Conservation (phyloP, 2,329 filamentous ascomycete genomes). For the Sporothrix inflata region DNA sequence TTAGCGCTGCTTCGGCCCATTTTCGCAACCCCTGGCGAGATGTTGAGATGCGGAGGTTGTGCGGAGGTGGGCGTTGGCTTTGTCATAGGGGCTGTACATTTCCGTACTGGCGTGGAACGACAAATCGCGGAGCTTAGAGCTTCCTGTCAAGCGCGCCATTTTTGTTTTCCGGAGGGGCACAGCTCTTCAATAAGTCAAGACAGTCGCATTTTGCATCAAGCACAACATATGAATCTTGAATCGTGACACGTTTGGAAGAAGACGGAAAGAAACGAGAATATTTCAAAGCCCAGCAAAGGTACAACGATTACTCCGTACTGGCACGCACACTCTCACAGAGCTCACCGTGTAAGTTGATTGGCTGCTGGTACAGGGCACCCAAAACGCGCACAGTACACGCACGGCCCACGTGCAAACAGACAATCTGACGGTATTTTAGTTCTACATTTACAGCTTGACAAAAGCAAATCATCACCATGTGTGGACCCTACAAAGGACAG, state of each 20-base stretch:
- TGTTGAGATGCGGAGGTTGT: background rate
- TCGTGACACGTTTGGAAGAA: background rate
- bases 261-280: background rate
- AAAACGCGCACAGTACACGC: background rate
- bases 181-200: background rate
- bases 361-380: background rate
- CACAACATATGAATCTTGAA: background rate
- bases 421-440: background rate
- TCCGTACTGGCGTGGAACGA: background rate
- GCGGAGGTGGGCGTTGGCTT: background rate
- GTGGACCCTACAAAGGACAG: background rate
- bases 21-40: no score
- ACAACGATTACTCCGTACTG: no score
- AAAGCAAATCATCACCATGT: conserved; percentile 2
- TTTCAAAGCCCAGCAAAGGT: no score
- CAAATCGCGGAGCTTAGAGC: background rate
- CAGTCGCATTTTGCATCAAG: background rate
- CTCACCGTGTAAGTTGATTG: conserved; percentile 3
- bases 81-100: conserved; percentile 14
- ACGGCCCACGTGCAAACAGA: no score
- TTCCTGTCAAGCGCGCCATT: background rate
- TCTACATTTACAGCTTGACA: background rate
- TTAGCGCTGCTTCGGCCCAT: background rate
- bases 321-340: no score
- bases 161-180: background rate